Conservation (phyloP, 1,284 basidiomycete genomes). For the Apiotrichum gamsii region DNA sequence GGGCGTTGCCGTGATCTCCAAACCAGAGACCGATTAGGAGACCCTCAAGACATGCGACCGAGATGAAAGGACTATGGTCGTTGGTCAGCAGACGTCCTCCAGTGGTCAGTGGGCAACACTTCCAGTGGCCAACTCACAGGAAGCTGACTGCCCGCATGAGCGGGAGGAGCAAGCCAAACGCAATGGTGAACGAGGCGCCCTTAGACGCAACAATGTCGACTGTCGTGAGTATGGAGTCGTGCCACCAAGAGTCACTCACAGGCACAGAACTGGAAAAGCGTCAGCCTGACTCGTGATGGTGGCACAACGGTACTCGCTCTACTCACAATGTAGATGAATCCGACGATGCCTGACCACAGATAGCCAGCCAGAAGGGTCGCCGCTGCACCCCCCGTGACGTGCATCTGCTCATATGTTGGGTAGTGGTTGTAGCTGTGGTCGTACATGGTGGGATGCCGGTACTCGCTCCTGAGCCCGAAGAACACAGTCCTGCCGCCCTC, state of each 20-base stretch:
- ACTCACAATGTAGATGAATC: constrained; percentile 45
- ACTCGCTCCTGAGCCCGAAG: too few species aligned
- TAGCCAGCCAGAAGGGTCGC: too few species aligned
- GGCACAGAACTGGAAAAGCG: too few species aligned
- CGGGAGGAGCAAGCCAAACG: constrained; percentile 40
- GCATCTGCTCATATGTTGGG: too few species aligned
- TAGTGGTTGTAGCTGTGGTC: too few species aligned
- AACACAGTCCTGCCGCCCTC: constrained; percentile 43
- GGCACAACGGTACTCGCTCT: too few species aligned
- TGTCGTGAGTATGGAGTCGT: background rate
- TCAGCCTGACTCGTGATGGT: too few species aligned
- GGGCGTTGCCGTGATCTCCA: constrained; percentile 44
- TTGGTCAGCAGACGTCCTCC: too few species aligned
- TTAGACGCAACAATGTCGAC: constrained; percentile 46
- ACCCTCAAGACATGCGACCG: constrained; percentile 39
- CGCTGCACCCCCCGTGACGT: too few species aligned
- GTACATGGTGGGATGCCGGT: too few species aligned
- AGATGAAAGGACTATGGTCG: constrained; percentile 41
- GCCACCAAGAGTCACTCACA: too few species aligned
- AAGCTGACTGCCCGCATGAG: constrained; percentile 41
- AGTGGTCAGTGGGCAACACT: background rate
- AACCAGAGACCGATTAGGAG: constrained; percentile 48
- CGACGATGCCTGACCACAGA: constrained; percentile 37
- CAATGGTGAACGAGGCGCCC: constrained; percentile 43
- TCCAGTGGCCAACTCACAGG: constrained; percentile 27